Percentiles rank a stretch among this genome's conserved stretches.
Evolutionary conservation across 768 basidiomycete genomes (phyloP).

Genomic region (Amanita polypyramis): DNA sequence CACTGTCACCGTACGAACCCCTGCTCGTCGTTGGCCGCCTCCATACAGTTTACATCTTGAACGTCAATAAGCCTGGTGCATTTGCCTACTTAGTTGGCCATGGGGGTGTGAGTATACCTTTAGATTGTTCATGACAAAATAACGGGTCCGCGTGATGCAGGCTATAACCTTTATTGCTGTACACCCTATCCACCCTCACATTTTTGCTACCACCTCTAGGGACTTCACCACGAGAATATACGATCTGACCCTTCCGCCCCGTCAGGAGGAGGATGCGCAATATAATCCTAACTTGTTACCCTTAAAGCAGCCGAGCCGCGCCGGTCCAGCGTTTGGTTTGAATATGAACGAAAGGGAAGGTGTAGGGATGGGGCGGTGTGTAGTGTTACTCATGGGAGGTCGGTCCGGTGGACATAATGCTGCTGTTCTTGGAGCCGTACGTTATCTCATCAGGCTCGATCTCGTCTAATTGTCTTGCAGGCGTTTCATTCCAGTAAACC

Average conservation of each 20-base stretch:
- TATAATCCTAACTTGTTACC: conserved; percentile 56
- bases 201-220: conserved; percentile 63
- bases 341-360: conserved; percentile 53
- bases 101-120: conserved; percentile 47
- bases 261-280: conserved; percentile 15
- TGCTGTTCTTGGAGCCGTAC: conserved; percentile 56
- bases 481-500: conserved; percentile 59
- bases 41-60: conserved; percentile 46
- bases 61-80: conserved; percentile 28
- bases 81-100: conserved; percentile 53
- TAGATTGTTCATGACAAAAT: background rate
- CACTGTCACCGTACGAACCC: conserved; percentile 37
- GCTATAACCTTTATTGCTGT: conserved; percentile 60
- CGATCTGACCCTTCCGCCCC: conserved; percentile 34
- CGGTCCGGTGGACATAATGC: conserved; percentile 66
- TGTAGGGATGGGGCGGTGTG: conserved; percentile 50
- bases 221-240: conserved; percentile 67
- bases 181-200: conserved; percentile 46
- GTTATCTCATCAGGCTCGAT: conserved; percentile 10
- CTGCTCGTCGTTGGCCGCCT: conserved; percentile 45
- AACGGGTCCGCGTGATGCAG: conserved; percentile 16
- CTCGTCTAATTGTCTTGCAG: conserved; percentile 21
- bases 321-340: conserved; percentile 62
- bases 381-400: conserved; percentile 56
- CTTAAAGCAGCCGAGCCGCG: conserved; percentile 35